Conservation (phyloP, 345 rosid species). For the Pelargonium nanum region DNA sequence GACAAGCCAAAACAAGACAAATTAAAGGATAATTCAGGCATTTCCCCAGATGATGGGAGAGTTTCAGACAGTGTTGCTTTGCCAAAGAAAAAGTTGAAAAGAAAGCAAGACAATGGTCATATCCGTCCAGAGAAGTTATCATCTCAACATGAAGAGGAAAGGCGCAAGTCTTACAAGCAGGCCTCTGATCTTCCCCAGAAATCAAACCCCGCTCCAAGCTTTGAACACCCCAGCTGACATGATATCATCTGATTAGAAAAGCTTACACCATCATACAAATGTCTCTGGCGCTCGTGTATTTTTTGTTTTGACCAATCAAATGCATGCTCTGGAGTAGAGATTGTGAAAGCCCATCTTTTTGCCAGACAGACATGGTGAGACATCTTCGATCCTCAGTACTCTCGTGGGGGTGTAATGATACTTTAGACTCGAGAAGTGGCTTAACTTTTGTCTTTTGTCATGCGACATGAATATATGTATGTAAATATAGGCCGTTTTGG, state of each 20-base stretch:
- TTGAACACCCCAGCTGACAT: slow-evolving; percentile 38
- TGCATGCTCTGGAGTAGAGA: too few relatives aligned
- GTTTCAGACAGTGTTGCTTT: slow-evolving; percentile 22
- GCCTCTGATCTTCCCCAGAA: slow-evolving; percentile 20
- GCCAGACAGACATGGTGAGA: too few relatives aligned
- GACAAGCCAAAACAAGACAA: slow-evolving; percentile 52
- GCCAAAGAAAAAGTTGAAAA: slow-evolving; percentile 42
- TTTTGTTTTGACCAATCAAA: too few relatives aligned
- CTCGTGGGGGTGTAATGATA: too few relatives aligned
- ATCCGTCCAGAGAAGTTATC: background rate
- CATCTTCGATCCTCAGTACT: too few relatives aligned
- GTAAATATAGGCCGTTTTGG: too few relatives aligned
- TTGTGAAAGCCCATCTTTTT: too few relatives aligned
- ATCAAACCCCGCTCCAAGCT: slow-evolving; percentile 30
- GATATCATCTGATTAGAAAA: background rate
- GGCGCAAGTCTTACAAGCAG: slow-evolving; percentile 26
- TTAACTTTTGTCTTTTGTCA: too few relatives aligned
- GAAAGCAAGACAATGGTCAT: slow-evolving; percentile 26
- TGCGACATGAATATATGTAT: too few relatives aligned
- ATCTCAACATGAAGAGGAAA: slow-evolving; percentile 20
- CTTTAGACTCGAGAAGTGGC: too few relatives aligned
- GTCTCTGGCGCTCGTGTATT: too few relatives aligned
- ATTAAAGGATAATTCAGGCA: slow-evolving; percentile 34
- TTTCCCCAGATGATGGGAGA: slow-evolving; percentile 36
- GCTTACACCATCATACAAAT: too few relatives aligned